These are phyloP conservation scores for Backusella liffmaniae DNA, from an alignment of 192 early-diverging fungal genomes.

Conservation along the genomic window DNA sequence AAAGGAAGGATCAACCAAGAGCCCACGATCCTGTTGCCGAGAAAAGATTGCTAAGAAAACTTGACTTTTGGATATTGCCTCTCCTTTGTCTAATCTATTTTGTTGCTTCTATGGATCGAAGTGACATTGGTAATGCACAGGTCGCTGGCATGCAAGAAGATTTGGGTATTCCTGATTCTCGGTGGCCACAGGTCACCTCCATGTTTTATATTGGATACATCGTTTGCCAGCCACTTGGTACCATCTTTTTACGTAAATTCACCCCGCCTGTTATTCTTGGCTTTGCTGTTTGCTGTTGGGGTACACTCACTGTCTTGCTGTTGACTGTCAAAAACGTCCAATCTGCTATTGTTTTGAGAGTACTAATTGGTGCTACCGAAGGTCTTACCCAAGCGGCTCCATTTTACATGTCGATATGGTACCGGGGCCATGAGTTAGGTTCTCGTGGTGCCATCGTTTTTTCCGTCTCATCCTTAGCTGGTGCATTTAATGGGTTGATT, in stretches of 20 bases:
- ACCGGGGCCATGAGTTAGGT: constrained; percentile 8
- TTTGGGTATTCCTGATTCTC: not conserved
- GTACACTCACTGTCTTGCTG: constrained; percentile 11
- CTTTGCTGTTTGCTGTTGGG: constrained; percentile 14
- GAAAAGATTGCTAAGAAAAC: constrained; percentile 11
- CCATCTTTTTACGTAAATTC: constrained; percentile 9
- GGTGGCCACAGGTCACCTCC: not conserved
- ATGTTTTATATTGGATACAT: constrained; percentile 3
- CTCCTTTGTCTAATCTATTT: constrained; percentile 9
- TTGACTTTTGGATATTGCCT: constrained; percentile 22
- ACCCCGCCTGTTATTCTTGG: constrained; percentile 9
- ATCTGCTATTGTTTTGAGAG: constrained; percentile 10
- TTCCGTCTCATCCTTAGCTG: constrained; percentile 11
- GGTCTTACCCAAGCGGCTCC: constrained; percentile 16
- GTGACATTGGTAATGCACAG: constrained; percentile 21
- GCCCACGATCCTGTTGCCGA: not conserved
- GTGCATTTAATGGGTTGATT: constrained; percentile 20
- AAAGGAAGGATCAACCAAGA: not conserved
- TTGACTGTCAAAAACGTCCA: constrained; percentile 9
- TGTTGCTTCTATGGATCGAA: constrained; percentile 14
- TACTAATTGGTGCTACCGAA: constrained; percentile 5
- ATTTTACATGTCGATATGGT: constrained; percentile 17
- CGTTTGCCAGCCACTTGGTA: constrained; percentile 8
- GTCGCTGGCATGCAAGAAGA: constrained; percentile 23
- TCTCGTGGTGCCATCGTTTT: constrained; percentile 17